Evolutionary conservation across 2,329 filamentous ascomycete species (phyloP).

Genomic region (Westerdykella ornata): DNA sequence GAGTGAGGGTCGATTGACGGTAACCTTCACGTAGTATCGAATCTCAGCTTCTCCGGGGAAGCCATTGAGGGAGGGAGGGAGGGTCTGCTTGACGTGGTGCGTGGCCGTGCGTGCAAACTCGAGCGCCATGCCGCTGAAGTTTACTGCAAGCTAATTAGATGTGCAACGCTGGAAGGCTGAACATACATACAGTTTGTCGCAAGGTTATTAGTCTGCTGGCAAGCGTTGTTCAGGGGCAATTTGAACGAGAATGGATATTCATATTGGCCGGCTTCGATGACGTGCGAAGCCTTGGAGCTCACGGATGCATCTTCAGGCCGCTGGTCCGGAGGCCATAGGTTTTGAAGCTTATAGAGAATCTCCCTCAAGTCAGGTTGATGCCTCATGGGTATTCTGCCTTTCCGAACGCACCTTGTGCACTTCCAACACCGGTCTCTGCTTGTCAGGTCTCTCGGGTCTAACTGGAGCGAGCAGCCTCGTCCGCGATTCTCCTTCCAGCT

Average conservation of each 20-base stretch:
- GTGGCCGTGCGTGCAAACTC: constrained; percentile 43
- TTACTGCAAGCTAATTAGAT: constrained; percentile 34
- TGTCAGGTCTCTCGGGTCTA: constrained; percentile 38
- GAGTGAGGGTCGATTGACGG: constrained; percentile 77
- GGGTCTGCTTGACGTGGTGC: constrained; percentile 71
- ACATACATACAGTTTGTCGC: not conserved
- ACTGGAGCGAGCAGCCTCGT: constrained; percentile 55
- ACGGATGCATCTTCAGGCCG: constrained; percentile 33
- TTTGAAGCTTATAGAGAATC: constrained; percentile 66
- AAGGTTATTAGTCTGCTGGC: constrained; percentile 33
- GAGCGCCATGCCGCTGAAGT: constrained; percentile 39
- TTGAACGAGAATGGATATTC: constrained; percentile 75
- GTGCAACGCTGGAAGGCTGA: constrained; percentile 28
- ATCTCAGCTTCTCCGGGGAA: constrained; percentile 85
- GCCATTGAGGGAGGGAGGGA: constrained; percentile 83
- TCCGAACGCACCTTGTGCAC: constrained; percentile 43
- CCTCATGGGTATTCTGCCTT: not conserved
- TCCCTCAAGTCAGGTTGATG: constrained; percentile 27
- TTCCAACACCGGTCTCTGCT: constrained; percentile 44
- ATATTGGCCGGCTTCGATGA: constrained; percentile 62
- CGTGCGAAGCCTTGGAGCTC: constrained; percentile 46
- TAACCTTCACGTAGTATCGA: constrained; percentile 92
- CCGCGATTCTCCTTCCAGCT: constrained; percentile 72
- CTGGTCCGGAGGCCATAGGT: constrained; percentile 60
- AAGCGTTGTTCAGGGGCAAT: constrained; percentile 64